Conservation (phyloP, 2,329 filamentous ascomycete species). For the Apiospora sp. region DNA sequence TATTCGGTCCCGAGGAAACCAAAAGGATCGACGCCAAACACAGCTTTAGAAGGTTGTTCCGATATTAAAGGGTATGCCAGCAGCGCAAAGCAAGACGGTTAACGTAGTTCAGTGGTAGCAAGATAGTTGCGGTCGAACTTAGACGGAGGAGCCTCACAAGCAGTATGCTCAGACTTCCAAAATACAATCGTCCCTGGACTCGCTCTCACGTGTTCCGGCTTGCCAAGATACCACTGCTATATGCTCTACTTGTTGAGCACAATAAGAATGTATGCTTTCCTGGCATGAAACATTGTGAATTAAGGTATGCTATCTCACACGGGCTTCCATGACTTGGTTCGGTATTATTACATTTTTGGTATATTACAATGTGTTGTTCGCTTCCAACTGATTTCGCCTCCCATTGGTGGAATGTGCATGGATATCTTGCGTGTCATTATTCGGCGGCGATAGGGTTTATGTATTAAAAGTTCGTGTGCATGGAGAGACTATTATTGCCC, state of each 20-base stretch:
- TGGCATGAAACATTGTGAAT: background rate
- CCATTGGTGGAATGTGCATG: background rate
- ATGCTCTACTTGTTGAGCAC: background rate
- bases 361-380: background rate
- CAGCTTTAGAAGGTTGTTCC: background rate
- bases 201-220: background rate
- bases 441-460: background rate
- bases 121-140: background rate
- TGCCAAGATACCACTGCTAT: background rate
- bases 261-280: background rate
- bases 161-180: background rate
- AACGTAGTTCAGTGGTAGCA: constrained; percentile 4
- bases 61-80: background rate
- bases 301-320: background rate
- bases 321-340: background rate
- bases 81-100: background rate
- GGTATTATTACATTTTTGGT: background rate
- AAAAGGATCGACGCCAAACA: background rate
- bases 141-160: background rate
- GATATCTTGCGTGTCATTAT: background rate
- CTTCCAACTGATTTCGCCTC: no score
- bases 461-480: background rate
- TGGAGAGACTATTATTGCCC: background rate
- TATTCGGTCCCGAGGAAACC: background rate
- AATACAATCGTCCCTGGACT: no score